Conservation (phyloP, 148 eudicot genomes). For the Spergularia bocconei region DNA sequence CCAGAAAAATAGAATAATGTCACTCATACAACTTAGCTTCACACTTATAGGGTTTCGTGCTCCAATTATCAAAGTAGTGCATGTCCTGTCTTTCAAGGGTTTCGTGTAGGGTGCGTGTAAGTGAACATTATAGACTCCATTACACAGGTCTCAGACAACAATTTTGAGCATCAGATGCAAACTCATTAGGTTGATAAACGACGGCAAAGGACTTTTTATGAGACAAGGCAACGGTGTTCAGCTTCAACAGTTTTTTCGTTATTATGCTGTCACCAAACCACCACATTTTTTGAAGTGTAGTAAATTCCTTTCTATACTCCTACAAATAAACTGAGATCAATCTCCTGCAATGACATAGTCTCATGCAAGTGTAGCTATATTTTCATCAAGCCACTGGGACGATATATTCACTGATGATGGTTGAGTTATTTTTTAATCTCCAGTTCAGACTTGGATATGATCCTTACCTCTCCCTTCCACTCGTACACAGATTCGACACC, state of each 20-base stretch:
- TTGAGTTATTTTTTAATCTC: no score
- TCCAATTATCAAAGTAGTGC: no score
- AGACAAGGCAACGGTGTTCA: no score
- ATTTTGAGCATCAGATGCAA: background rate
- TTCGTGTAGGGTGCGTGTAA: background rate
- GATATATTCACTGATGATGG: background rate
- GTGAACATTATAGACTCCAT: background rate
- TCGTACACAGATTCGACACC: conserved; percentile 86
- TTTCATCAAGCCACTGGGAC: background rate
- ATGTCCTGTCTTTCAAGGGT: background rate
- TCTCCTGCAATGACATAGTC: no score
- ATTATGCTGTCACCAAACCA: no score
- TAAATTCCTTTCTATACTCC: no score
- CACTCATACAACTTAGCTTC: background rate
- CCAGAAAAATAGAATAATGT: background rate
- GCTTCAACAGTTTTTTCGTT: no score
- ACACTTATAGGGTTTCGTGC: background rate
- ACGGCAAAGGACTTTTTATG: background rate
- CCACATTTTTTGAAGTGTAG: no score
- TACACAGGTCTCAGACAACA: background rate
- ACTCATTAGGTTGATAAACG: background rate
- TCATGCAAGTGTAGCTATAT: no score
- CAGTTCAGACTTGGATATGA: background rate
- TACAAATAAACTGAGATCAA: no score
- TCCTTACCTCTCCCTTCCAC: conserved; percentile 87